These are phyloP conservation scores for Zoysia pacifica DNA, from an alignment of 176 grass and related monocot species.

Conservation along the genomic window DNA sequence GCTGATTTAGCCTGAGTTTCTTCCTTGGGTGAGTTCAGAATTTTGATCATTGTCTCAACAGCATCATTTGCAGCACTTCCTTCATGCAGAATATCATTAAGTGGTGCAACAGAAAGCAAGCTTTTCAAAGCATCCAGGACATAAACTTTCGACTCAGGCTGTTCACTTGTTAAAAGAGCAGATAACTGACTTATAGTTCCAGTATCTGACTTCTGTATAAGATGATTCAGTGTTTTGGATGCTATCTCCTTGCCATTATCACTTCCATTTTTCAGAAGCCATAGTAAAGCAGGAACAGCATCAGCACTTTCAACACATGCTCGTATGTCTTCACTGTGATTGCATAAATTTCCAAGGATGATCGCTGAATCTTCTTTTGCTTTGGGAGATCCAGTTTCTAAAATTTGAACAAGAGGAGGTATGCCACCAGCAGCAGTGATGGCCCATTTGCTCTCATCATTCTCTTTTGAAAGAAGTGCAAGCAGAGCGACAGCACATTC, in stretches of 20 bases:
- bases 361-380: slow-evolving; percentile 99
- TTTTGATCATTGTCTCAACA: slow-evolving; percentile 98
- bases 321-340: slow-evolving; percentile 99
- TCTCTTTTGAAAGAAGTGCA: slow-evolving; percentile 89
- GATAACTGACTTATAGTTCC: slow-evolving; percentile 97
- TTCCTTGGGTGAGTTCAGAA: slow-evolving; percentile 78
- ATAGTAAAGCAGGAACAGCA: slow-evolving; percentile 97
- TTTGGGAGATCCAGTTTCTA: slow-evolving; percentile 97
- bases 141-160: slow-evolving; percentile 97
- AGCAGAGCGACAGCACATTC: slow-evolving; percentile 98
- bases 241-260: slow-evolving; percentile 99
- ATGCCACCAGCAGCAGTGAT: slow-evolving; percentile 99
- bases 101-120: slow-evolving; percentile 92
- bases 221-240: slow-evolving; percentile 97
- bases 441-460: slow-evolving; percentile 99
- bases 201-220: slow-evolving; percentile 99
- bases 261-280: slow-evolving; percentile 99
- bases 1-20: slow-evolving; percentile 98
- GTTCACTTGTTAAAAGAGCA: slow-evolving; percentile 91
- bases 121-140: slow-evolving; percentile 95
- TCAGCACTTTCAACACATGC: slow-evolving; percentile 99
- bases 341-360: slow-evolving; percentile 99
- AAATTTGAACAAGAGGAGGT: slow-evolving; percentile 99
- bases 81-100: slow-evolving; percentile 97
- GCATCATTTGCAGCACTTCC: slow-evolving; percentile 99